Base-by-base conservation (phyloP, 2,329 filamentous ascomycete genomes). In the Colletotrichum phormii region DNA sequence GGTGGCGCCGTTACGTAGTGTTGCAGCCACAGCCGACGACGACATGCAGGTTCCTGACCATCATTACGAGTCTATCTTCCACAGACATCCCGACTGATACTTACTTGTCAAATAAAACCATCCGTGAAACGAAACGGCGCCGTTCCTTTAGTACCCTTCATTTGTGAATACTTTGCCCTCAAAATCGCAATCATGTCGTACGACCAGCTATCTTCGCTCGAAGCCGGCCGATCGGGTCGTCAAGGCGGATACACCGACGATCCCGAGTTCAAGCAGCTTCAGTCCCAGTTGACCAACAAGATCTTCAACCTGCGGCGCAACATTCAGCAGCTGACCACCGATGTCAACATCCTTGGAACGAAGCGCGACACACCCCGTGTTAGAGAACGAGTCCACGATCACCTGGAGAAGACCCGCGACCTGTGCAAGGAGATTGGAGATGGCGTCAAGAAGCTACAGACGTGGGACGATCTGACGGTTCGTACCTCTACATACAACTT, bases 371-470 rank as follows among this genome's bases (percentile, higher is more conserved):
- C 95, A 4, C 94, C 97, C 74, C 91, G 95, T 63, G 92, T 98
- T 74, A 91, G 96, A 64, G 97, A 99, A 84, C 89, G 97, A 77
- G 95, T 99, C 31, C 94, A 97, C 81, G 93, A 94, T 78, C 87
- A 95, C 11, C 89, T 98, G 67, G 94, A 97, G 76, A 95, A 98
- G 84, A 95, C 95, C 37, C 92, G 94, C 70, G 90, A 92, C 69
- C 90, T 93, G 70, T 98, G 98, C 87, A 95, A 96, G 83, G 93
- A 97, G 68, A 93, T 97, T 73, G 97, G 95, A 76, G 95, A 98
- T 79, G 95, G 95, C 6, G 89, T 99, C 76, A 98, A 98, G 91
- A 95, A 93, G 83, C 90, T 98, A 59, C 94, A 97, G 81, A 89
- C 89, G 53, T 98, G 90, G 95, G 94, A 91, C 80, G 95, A 96